Evolutionary conservation across 768 basidiomycete genomes (phyloP).

Genomic region (Termitomyces sp.): DNA sequence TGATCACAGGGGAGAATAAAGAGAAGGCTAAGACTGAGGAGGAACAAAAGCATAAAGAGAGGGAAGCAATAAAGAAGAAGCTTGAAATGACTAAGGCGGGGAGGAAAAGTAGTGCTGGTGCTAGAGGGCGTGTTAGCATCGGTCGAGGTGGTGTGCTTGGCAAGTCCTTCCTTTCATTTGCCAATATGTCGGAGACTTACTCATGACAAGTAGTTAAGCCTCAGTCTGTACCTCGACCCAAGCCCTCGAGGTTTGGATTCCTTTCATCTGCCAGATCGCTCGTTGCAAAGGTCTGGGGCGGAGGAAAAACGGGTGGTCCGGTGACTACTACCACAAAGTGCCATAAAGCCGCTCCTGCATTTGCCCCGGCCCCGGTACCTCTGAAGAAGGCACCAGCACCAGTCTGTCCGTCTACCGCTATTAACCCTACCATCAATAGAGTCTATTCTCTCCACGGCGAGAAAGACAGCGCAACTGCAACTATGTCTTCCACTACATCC

Average conservation of each 20-base stretch:
- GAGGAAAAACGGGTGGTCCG: constrained; percentile 32
- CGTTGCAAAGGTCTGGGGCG: constrained; percentile 70
- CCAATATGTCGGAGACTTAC: neutral
- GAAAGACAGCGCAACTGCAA: constrained; percentile 9
- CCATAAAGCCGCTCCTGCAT: constrained; percentile 18
- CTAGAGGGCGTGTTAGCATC: constrained; percentile 31
- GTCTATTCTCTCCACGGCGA: constrained; percentile 13
- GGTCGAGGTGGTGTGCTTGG: constrained; percentile 33
- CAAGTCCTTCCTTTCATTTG: constrained; percentile 21
- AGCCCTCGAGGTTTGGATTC: constrained; percentile 63
- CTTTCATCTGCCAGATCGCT: constrained; percentile 65
- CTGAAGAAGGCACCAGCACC: constrained; percentile 9
- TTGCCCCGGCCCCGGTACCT: constrained; percentile 8
- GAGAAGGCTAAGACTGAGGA: constrained; percentile 35
- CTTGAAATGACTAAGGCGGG: constrained; percentile 62
- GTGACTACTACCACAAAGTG: constrained; percentile 1
- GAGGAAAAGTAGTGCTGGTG: constrained; percentile 56
- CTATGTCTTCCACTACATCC: constrained; percentile 14
- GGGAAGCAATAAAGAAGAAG: constrained; percentile 55
- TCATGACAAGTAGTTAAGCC: constrained; percentile 25
- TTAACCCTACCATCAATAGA: constrained; percentile 11
- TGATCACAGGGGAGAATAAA: constrained; percentile 27
- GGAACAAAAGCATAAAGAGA: constrained; percentile 42
- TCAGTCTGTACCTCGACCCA: constrained; percentile 21
- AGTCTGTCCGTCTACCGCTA: constrained; percentile 17